Evolutionary conservation across 2,329 filamentous ascomycete species (phyloP).

Genomic region (Aureobasidium vineae): DNA sequence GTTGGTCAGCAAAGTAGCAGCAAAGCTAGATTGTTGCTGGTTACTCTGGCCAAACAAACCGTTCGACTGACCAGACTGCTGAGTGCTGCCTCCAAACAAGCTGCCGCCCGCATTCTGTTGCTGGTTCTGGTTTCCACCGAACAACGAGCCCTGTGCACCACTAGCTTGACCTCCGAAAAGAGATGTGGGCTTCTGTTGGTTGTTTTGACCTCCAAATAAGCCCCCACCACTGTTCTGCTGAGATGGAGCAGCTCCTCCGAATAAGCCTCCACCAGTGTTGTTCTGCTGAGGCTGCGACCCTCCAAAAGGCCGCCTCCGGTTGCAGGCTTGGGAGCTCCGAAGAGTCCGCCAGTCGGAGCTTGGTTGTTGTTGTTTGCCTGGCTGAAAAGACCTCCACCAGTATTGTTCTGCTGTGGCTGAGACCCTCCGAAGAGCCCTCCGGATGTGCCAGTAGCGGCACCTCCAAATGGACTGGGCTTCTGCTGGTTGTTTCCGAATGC

Average conservation of each 20-base stretch:
- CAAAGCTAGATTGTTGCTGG: slow-evolving; percentile 57
- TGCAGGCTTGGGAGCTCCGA: slow-evolving; percentile 35
- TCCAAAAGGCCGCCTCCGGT: slow-evolving; percentile 34
- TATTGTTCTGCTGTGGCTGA: slow-evolving; percentile 30
- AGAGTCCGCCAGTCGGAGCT: slow-evolving; percentile 29
- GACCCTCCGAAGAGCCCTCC: slow-evolving; percentile 27
- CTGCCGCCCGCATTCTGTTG: slow-evolving; percentile 35
- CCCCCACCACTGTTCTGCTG: no score
- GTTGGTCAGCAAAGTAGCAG: slow-evolving; percentile 77
- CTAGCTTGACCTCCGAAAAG: neutral
- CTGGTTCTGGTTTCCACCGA: slow-evolving; percentile 41
- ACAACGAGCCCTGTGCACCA: slow-evolving; percentile 31
- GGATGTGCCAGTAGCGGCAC: neutral
- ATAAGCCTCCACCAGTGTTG: slow-evolving; percentile 35
- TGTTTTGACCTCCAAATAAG: slow-evolving; percentile 48
- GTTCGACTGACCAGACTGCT: slow-evolving; percentile 45
- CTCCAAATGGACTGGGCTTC: slow-evolving; percentile 33
- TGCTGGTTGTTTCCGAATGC: slow-evolving; percentile 31
- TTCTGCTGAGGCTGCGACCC: slow-evolving; percentile 28
- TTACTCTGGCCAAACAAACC: slow-evolving; percentile 57
- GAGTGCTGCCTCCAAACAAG: slow-evolving; percentile 47
- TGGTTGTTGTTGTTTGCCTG: slow-evolving; percentile 33
- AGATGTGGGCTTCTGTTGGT: slow-evolving; percentile 41
- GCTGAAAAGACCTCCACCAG: slow-evolving; percentile 30
- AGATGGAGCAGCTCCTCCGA: no score